A percentile compares a stretch with the other conserved stretches of the same genome.
These are phyloP conservation scores for Arachis hypogaea DNA, from an alignment of 306 rosid species.

Conservation along the genomic window DNA sequence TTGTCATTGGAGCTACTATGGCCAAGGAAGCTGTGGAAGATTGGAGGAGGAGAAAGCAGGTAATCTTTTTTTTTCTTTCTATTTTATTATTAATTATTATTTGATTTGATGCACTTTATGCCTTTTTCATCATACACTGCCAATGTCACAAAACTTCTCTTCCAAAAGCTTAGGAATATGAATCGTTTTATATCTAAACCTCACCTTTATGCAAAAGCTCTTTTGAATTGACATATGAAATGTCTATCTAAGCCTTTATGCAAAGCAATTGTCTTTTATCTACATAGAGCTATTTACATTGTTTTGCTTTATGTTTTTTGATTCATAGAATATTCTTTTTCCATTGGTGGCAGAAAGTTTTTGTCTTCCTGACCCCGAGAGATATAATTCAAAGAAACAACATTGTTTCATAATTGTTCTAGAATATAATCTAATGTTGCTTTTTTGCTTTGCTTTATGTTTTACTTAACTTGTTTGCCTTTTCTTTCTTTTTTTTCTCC, in stretches of 20 bases:
- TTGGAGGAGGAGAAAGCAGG: conserved; percentile 95
- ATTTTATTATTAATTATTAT: neutral
- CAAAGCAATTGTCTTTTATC: too few relatives aligned
- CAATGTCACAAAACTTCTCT: neutral
- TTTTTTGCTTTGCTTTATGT: conserved; percentile 16
- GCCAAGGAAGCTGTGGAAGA: conserved; percentile 92
- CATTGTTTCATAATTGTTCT: conserved; percentile 8
- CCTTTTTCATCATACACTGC: neutral
- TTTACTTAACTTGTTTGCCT: conserved; percentile 2
- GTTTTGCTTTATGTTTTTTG: neutral
- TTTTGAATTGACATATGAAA: conserved; percentile 7
- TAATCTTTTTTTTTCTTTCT: conserved; percentile 32
- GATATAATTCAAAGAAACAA: conserved; percentile 20
- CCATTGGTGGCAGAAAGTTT: conserved; percentile 3
- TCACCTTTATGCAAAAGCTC: too few relatives aligned
- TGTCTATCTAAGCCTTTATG: too few relatives aligned
- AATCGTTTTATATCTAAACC: too few relatives aligned
- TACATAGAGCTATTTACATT: neutral
- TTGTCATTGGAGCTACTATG: conserved; percentile 87
- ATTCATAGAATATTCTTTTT: conserved; percentile 16
- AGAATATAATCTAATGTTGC: conserved; percentile 1
- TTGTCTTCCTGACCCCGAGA: conserved; percentile 21
- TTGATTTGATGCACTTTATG: conserved; percentile 1
- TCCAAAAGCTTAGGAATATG: neutral
- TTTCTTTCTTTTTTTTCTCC: neutral